phyloP scores from a whole-genome alignment of 2,329 filamentous ascomycete species.

The Lecanicillium sp. region DNA sequence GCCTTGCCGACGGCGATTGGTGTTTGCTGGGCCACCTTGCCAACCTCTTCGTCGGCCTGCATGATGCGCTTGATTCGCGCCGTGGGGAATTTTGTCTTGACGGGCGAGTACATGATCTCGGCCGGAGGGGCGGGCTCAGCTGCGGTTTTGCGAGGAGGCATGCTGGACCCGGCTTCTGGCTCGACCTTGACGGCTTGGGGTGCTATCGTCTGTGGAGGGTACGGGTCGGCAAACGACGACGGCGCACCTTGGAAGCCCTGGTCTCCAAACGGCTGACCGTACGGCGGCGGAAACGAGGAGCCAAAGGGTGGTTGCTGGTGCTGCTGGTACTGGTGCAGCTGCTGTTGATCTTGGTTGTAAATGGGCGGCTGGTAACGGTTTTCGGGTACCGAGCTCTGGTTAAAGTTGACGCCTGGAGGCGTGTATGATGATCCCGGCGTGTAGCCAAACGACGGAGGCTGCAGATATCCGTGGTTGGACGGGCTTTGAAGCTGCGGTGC shows the following conservation, averaged over 20 bases:
- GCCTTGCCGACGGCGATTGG: constrained; percentile 94
- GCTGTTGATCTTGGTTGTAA: constrained; percentile 7
- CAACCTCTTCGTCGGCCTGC: constrained; percentile 98
- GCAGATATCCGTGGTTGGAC: constrained; percentile 19
- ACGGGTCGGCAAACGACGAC: constrained; percentile 5
- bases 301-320: constrained; percentile 2
- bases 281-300: not conserved
- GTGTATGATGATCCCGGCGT: constrained; percentile 3
- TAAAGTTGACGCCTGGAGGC: constrained; percentile 4
- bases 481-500: constrained; percentile 21
- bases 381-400: not conserved
- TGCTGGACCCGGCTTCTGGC: constrained; percentile 14
- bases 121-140: constrained; percentile 26
- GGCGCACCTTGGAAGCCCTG: constrained; percentile 4
- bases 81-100: constrained; percentile 94
- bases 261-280: not conserved
- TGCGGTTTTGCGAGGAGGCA: constrained; percentile 26
- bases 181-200: constrained; percentile 9
- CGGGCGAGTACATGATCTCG: constrained; percentile 56
- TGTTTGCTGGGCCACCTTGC: constrained; percentile 96
- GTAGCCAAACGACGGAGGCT: constrained; percentile 12
- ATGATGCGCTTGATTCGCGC: constrained; percentile 98
- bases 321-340: constrained; percentile 2
- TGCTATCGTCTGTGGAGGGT: constrained; percentile 3
- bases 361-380: constrained; percentile 10